phyloP scores from a whole-genome alignment of 2,329 filamentous ascomycete species.

The Sclerotiophoma versabilis region DNA sequence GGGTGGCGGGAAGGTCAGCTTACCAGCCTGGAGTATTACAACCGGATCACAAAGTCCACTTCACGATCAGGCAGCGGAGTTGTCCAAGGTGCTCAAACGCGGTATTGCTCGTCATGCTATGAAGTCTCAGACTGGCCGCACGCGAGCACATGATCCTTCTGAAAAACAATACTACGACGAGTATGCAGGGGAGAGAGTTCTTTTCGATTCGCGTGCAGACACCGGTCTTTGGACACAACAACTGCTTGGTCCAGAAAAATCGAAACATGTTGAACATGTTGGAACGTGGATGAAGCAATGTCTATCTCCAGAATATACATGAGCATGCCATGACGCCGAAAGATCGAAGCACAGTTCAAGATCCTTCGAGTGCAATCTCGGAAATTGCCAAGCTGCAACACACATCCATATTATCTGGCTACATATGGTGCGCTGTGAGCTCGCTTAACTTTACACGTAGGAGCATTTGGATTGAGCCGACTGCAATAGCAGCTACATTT shows the following conservation, averaged over 20 bases:
- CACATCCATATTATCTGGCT: too few relatives aligned
- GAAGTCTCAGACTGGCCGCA: conserved; percentile 32
- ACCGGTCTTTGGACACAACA: conserved; percentile 38
- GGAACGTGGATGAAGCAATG: conserved; percentile 40
- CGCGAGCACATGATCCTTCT: conserved; percentile 29
- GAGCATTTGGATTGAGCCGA: too few relatives aligned
- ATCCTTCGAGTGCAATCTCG: too few relatives aligned
- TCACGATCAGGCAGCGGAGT: conserved; percentile 51
- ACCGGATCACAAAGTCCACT: conserved; percentile 50
- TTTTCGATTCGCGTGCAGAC: conserved; percentile 21
- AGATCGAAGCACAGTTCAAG: too few relatives aligned
- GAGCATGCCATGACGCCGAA: too few relatives aligned
- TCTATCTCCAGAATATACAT: conserved; percentile 1
- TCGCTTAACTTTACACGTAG: too few relatives aligned
- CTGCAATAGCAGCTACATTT: too few relatives aligned
- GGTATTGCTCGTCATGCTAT: conserved; percentile 48
- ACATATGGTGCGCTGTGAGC: too few relatives aligned
- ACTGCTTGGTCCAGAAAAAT: conserved; percentile 11
- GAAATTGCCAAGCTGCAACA: too few relatives aligned
- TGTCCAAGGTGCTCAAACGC: conserved; percentile 49
- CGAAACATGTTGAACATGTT: conserved; percentile 23
- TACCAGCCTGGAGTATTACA: conserved; percentile 53
- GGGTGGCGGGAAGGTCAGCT: conserved; percentile 41
- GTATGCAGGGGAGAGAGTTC: conserved; percentile 31
- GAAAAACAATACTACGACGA: conserved; percentile 43